Evolutionary conservation across 202 grass and related monocot species (phyloP).

Genomic region (Setaria italica): DNA sequence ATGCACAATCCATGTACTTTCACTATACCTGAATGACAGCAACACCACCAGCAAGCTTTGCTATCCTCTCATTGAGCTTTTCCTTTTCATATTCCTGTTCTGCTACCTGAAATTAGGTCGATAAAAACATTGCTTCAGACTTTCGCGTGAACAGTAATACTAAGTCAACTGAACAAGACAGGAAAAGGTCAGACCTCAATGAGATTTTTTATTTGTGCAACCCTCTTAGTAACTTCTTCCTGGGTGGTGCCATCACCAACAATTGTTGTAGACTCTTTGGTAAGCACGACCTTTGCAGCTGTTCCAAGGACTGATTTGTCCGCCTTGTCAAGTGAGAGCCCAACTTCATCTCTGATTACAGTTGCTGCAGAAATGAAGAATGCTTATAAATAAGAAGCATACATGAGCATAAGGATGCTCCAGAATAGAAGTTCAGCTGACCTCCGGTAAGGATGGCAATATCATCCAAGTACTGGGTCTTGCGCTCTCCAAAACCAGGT

Average conservation of each 20-base stretch:
- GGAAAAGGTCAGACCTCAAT: constrained; percentile 69
- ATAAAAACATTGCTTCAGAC: constrained; percentile 26
- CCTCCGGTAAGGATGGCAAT: constrained; percentile 98
- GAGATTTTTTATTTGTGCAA: constrained; percentile 88
- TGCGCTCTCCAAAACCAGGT: constrained; percentile 94
- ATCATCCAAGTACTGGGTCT: constrained; percentile 96
- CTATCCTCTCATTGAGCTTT: constrained; percentile 97
- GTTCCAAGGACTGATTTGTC: constrained; percentile 83
- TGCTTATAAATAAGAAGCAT: constrained; percentile 37
- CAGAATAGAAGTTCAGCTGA: constrained; percentile 26
- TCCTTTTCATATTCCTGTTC: constrained; percentile 99
- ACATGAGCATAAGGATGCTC: background rate
- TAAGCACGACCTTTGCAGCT: constrained; percentile 91
- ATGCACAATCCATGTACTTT: background rate
- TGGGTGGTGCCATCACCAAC: constrained; percentile 96
- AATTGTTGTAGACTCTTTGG: constrained; percentile 88
- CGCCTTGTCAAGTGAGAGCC: constrained; percentile 88
- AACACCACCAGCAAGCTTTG: constrained; percentile 98
- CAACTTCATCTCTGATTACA: constrained; percentile 96
- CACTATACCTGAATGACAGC: constrained; percentile 93
- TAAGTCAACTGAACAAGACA: background rate
- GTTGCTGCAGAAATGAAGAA: constrained; percentile 58
- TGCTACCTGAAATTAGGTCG: constrained; percentile 49
- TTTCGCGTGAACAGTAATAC: background rate
- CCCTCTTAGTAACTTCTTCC: constrained; percentile 90